Base-by-base conservation (phyloP, 1,284 basidiomycete species). In the Bondarzewia mesenterica region DNA sequence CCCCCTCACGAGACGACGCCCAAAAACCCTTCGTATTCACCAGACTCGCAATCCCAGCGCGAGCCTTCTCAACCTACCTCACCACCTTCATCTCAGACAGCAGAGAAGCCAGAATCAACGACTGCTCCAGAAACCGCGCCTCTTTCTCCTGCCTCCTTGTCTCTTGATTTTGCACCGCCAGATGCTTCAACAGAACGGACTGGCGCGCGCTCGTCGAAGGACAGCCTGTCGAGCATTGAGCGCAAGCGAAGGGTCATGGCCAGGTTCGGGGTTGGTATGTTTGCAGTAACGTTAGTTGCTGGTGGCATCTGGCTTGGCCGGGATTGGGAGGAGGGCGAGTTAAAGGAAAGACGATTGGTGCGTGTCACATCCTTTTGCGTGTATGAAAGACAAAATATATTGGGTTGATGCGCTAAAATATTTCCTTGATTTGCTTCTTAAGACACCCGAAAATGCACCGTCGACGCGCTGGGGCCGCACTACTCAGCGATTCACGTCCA, bases 181-280 rank as follows among this genome's bases (percentile, higher is more conserved):
- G 52, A 54, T 35, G 42, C 51, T 2, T 25, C 39, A 29, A 18
- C 23, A 8, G n/a, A 35, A 21, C 54, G 54, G 26, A 89, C 86
- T 0, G 85, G 86, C 18, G 88, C 88, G 46, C 73, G 71, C 58
- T 88, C 85, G 2, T 81, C 84, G 2, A 83, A 79, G 55, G 80
- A 80, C 46, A 78, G 80, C 3, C 66, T 85, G 49, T 85, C 86
- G 18, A 81, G 82, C 47, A 83, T 82, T 49, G 90, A 93, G 63
- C 73, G 77, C 54, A 74, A 74, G 57, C 72, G 87, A 51, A 69
- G 74, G 50, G 66, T 72, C 54, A 64, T 82, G 57, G 72, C 75
- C 8, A 70, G 83, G 37, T 58, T 81, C 5, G 65, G 69, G 6
- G 50, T 75, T 18, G 73, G 62, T 7, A 54, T 69, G 14, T 54